Conservation (phyloP, 2,329 filamentous ascomycete species). For the Colletotrichum phormii region DNA sequence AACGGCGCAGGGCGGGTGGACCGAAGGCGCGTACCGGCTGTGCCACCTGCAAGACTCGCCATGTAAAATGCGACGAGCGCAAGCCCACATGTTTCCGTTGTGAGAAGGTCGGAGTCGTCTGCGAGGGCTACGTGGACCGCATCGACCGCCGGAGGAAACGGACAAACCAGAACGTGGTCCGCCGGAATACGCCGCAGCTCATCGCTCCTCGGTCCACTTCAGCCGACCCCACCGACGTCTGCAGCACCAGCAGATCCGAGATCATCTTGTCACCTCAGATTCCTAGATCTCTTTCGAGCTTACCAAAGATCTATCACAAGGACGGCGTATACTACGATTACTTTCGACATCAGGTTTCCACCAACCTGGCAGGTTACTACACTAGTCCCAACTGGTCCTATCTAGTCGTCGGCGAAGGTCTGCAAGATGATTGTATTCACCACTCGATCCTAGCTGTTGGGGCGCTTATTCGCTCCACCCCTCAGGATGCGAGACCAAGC, state of each 20-base stretch:
- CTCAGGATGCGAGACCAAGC: neutral
- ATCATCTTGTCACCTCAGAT: neutral
- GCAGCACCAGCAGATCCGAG: neutral
- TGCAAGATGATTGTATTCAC: slow-evolving; percentile 28
- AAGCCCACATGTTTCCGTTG: slow-evolving; percentile 40
- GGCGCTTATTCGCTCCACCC: slow-evolving; percentile 9
- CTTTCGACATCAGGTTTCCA: slow-evolving; percentile 22
- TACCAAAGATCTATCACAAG: slow-evolving; percentile 11
- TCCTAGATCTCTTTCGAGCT: neutral
- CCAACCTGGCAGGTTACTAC: slow-evolving; percentile 18
- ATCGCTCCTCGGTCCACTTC: slow-evolving; percentile 8
- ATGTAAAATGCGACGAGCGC: slow-evolving; percentile 46
- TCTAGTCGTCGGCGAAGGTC: slow-evolving; percentile 19
- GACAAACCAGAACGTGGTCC: neutral
- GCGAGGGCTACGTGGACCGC: slow-evolving; percentile 31
- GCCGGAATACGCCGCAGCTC: neutral
- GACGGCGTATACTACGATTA: slow-evolving; percentile 28
- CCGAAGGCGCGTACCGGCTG: slow-evolving; percentile 36
- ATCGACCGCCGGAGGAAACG: slow-evolving; percentile 1
- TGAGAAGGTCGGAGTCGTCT: slow-evolving; percentile 17
- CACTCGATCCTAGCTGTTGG: slow-evolving; percentile 27
- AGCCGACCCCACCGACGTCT: neutral
- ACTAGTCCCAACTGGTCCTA: slow-evolving; percentile 23
- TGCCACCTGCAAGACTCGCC: slow-evolving; percentile 40
- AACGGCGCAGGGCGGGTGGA: slow-evolving; percentile 21